A percentile compares a stretch with the other conserved stretches of the same genome.
phyloP scores from a whole-genome alignment of 2,329 filamentous ascomycete species.

The Sporothrix pallida region DNA sequence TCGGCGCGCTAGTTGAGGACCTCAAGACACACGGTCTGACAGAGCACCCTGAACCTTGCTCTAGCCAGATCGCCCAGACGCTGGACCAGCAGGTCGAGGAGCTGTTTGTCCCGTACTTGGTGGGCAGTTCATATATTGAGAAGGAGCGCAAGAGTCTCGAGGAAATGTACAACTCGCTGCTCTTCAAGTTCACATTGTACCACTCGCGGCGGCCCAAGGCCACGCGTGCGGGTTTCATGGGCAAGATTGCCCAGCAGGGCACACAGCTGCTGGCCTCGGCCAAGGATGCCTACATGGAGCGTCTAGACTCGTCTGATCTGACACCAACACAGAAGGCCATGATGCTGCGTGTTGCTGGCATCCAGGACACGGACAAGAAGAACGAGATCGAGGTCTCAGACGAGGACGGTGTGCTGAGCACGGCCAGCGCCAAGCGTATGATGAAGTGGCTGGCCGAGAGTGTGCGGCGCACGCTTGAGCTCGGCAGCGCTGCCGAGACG shows the following conservation, averaged over 20 bases:
- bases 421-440: conserved; percentile 95
- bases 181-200: conserved; percentile 97
- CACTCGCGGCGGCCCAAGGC: conserved; percentile 87
- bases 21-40: conserved; percentile 92
- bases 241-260: conserved; percentile 85
- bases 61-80: conserved; percentile 80
- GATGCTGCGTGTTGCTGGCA: conserved; percentile 85
- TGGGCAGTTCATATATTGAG: conserved; percentile 73
- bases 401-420: conserved; percentile 81
- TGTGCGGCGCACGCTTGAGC: conserved; percentile 85
- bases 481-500: conserved; percentile 86
- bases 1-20: conserved; percentile 86
- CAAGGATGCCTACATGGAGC: conserved; percentile 88
- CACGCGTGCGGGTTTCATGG: conserved; percentile 83
- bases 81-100: conserved; percentile 78
- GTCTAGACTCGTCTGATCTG: conserved; percentile 85
- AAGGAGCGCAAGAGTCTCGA: conserved; percentile 73
- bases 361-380: conserved; percentile 77
- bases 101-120: conserved; percentile 73
- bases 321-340: conserved; percentile 87
- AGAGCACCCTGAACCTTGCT: conserved; percentile 90
- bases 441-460: conserved; percentile 96
- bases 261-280: conserved; percentile 87
- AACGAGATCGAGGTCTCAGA: conserved; percentile 91
- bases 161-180: conserved; percentile 84